phyloP scores from a whole-genome alignment of 1,284 basidiomycete species.

The Schizopora paradoxa region DNA sequence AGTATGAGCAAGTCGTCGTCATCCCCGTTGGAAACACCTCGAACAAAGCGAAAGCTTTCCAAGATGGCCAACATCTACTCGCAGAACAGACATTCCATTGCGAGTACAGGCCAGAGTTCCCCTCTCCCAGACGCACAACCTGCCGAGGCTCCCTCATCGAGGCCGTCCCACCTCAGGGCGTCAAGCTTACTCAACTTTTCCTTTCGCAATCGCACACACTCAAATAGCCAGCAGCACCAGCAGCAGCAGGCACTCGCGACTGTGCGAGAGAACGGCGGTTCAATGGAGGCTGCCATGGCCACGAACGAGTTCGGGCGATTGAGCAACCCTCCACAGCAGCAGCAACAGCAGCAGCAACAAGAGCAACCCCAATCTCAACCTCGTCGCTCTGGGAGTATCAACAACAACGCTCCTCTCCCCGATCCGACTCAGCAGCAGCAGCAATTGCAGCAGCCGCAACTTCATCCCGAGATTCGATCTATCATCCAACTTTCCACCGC shows the following conservation, averaged over 20 bases:
- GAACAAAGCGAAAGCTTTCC: too few species aligned
- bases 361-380: conserved; percentile 3
- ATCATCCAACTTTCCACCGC: conserved; percentile 62
- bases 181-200: conserved; percentile 14
- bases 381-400: neutral
- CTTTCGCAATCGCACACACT: conserved; percentile 12
- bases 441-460: conserved; percentile 15
- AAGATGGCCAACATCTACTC: too few species aligned
- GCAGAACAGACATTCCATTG: too few species aligned
- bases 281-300: neutral
- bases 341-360: conserved; percentile 1
- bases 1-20: too few species aligned
- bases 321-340: conserved; percentile 1
- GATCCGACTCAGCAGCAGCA: conserved; percentile 28
- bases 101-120: too few species aligned
- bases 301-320: neutral
- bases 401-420: conserved; percentile 18
- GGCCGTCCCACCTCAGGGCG: conserved; percentile 19
- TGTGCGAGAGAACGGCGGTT: neutral
- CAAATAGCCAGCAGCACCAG: neutral
- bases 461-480: conserved; percentile 77
- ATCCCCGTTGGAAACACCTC: too few species aligned
- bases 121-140: too few species aligned
- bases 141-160: too few species aligned
- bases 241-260: neutral